Evolutionary conservation across 306 rosid species (phyloP).

Genomic region (Fagus crenata): DNA sequence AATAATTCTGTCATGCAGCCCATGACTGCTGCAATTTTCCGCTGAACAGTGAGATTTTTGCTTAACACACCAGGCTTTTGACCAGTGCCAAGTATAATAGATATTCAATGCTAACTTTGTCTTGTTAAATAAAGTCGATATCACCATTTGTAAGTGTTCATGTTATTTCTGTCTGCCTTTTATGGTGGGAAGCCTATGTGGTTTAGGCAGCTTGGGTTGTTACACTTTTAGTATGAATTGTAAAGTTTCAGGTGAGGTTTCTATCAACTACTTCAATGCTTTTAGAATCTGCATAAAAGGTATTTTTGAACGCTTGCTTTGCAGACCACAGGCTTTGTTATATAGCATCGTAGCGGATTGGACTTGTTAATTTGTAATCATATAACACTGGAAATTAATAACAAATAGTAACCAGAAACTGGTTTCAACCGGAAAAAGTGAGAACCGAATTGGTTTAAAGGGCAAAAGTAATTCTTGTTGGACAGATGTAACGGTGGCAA

Average conservation of each 20-base stretch:
- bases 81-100: not conserved
- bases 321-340: not conserved
- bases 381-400: no score
- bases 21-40: constrained; percentile 41
- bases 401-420: no score
- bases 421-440: no score
- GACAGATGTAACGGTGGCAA: no score
- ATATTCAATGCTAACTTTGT: not conserved
- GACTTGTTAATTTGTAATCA: no score
- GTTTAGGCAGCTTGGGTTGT: constrained; percentile 14
- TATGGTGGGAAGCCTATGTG: constrained; percentile 2
- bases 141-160: not conserved
- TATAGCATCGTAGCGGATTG: no score
- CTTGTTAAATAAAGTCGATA: not conserved
- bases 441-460: no score
- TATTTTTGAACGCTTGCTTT: not conserved
- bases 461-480: no score
- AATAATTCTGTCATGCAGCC: constrained; percentile 42
- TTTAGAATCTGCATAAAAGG: not conserved
- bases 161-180: not conserved
- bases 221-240: constrained; percentile 25
- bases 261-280: not conserved
- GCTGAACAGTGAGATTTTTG: constrained; percentile 32
- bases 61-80: constrained; percentile 18
- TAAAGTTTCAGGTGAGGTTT: constrained; percentile 28